phyloP scores from a whole-genome alignment of 1,139 yeast species.

The Sugiyamaella novakii region DNA sequence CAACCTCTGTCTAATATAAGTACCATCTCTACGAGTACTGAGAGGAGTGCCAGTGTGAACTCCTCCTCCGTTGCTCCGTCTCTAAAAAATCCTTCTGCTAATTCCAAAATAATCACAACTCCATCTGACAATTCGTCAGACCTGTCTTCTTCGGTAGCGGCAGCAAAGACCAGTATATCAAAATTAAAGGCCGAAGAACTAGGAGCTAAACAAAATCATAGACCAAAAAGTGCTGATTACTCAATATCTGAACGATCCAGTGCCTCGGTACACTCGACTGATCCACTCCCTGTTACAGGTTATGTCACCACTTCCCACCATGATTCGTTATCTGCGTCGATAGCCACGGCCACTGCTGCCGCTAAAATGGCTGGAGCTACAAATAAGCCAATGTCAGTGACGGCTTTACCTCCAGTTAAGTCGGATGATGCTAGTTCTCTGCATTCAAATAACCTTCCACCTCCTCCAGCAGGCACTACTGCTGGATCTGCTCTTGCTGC shows the following conservation, averaged over 20 bases:
- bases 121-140: background rate
- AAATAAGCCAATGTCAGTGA: slow-evolving; percentile 12
- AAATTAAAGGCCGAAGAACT: background rate
- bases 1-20: background rate
- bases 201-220: background rate
- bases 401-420: slow-evolving; percentile 11
- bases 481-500: slow-evolving; percentile 31
- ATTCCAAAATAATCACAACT: background rate
- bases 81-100: background rate
- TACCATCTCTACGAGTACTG: background rate
- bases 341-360: slow-evolving; percentile 8
- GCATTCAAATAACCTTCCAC: background rate
- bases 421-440: slow-evolving; percentile 5
- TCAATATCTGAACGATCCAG: background rate
- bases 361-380: slow-evolving; percentile 16
- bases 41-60: background rate
- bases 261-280: background rate
- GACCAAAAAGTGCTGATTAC: background rate
- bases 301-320: background rate
- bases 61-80: background rate
- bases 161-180: slow-evolving; percentile 1
- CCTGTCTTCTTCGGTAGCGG: background rate
- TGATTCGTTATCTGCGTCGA: background rate
- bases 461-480: slow-evolving; percentile 8
- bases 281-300: background rate